phyloP scores from a whole-genome alignment of 768 basidiomycete species.

The Trametes cubensis region DNA sequence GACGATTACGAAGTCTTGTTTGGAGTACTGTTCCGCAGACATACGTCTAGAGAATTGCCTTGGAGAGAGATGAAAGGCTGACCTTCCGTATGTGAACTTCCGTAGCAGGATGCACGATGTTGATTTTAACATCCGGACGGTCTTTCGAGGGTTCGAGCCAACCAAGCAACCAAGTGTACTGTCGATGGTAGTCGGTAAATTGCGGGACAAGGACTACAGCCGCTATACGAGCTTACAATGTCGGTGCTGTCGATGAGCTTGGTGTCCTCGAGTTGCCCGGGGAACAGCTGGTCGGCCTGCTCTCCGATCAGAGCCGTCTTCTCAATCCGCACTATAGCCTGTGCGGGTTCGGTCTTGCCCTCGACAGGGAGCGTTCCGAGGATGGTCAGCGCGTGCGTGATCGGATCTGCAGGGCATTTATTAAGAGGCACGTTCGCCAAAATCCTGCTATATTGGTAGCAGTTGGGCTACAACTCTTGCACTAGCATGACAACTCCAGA shows the following conservation, averaged over 20 bases:
- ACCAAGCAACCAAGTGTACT: slow-evolving; percentile 85
- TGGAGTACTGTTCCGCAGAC: slow-evolving; percentile 60
- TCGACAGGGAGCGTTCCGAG: slow-evolving; percentile 62
- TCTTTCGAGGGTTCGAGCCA: slow-evolving; percentile 54
- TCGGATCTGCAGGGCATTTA: slow-evolving; percentile 46
- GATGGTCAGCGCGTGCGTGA: slow-evolving; percentile 62
- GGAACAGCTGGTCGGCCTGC: slow-evolving; percentile 42
- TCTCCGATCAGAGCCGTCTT: slow-evolving; percentile 66
- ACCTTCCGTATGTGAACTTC: slow-evolving; percentile 89
- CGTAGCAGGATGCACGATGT: slow-evolving; percentile 85
- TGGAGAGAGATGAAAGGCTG: neutral
- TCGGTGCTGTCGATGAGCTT: slow-evolving; percentile 63
- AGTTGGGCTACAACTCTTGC: too few species aligned
- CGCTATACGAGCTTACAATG: slow-evolving; percentile 50
- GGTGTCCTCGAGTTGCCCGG: slow-evolving; percentile 43
- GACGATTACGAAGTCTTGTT: slow-evolving; percentile 71
- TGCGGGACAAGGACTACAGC: neutral
- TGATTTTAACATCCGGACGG: slow-evolving; percentile 77
- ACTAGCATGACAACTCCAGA: too few species aligned
- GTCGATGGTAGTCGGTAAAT: slow-evolving; percentile 17
- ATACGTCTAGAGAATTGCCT: neutral
- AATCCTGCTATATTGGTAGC: neutral
- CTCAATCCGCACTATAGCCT: slow-evolving; percentile 76
- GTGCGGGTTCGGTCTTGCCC: slow-evolving; percentile 12
- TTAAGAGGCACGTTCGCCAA: neutral